Evolutionary conservation across 1,139 yeast species (phyloP), one percentile per base, ranked within the genome.

Genomic region (Arxiozyma telluris): DNA sequence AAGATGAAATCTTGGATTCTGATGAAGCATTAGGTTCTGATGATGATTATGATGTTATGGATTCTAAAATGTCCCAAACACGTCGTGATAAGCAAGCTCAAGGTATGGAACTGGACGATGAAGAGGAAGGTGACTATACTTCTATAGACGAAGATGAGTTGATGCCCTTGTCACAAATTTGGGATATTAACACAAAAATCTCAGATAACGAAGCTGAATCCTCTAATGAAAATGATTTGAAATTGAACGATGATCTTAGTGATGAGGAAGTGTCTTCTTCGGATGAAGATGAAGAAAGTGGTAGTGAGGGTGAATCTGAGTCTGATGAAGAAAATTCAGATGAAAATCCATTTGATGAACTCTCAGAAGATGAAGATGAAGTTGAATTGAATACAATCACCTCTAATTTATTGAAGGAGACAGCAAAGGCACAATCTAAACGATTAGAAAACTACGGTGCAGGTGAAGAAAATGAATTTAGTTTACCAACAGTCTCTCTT

Each of bases 1-100:
- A 76, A 50, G 91, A 85, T 65, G 91, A 84, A 64, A 91, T 84
- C 56, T 71, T 83, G 44, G 88, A 84, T 62, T 83, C 90, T 0
- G 91, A 85, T 65, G 91, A 83, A 60, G 91, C 89, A 0, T 71
- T 84, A 54, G 90, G 88, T 1, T 82, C 88, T 0, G 91, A 82
- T 55, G 90, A 84, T 62, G 93, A 85, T 53, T 81, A 75, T 61
- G 91, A 84, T 68, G 79, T 83, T 18, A 71, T 84, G 62, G 78
- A 80, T 65, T 80, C 87, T 27, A 83, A 80, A 61, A 81, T 84
- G 60, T 82, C 88, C 5, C 88, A 84, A 62, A 80, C 85, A 12
- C 72, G 83, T 44, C 77, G 89, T 70, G 88, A 83, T 65, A 67
- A 64, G 53, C 72, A 72, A 44, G 47, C 47, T 58, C 65, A 69